These are phyloP conservation scores for Eimeria necatrix DNA, from an alignment of 169 alveolate species.

Conservation along the genomic window DNA sequence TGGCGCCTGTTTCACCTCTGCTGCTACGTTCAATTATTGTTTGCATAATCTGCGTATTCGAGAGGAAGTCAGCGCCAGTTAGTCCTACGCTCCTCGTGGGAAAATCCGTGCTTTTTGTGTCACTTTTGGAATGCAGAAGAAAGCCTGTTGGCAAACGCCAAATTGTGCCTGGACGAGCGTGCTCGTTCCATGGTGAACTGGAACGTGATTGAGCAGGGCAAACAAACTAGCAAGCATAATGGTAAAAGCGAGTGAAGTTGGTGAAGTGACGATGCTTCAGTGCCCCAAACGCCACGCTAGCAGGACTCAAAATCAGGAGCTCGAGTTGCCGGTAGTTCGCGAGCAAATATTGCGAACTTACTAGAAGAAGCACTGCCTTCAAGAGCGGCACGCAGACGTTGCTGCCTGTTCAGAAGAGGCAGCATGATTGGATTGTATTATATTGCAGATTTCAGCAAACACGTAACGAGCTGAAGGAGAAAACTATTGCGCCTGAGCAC, in stretches of 20 bases:
- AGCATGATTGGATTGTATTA: not conserved
- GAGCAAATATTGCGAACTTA: not conserved
- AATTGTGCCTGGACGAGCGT: not conserved
- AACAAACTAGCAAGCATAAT: no score
- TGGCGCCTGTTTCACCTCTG: not conserved
- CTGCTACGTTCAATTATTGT: not conserved
- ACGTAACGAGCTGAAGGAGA: not conserved
- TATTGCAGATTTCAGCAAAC: not conserved
- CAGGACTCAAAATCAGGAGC: no score
- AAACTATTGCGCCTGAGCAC: not conserved
- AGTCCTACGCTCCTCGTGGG: not conserved
- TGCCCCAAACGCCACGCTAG: no score
- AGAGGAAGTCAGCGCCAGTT: not conserved
- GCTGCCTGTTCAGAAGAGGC: slow-evolving; percentile 33
- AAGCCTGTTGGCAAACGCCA: not conserved
- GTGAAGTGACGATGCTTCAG: no score
- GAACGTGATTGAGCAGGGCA: no score
- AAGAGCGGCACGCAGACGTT: slow-evolving; percentile 32
- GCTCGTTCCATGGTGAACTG: no score
- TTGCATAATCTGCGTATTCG: not conserved
- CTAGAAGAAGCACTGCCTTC: not conserved
- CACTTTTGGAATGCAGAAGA: not conserved
- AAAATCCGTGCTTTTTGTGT: not conserved
- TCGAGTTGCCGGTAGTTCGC: no score
- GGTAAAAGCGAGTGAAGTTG: no score